phyloP scores from a whole-genome alignment of 208 protist genomes.

The Crithidia bombi region DNA sequence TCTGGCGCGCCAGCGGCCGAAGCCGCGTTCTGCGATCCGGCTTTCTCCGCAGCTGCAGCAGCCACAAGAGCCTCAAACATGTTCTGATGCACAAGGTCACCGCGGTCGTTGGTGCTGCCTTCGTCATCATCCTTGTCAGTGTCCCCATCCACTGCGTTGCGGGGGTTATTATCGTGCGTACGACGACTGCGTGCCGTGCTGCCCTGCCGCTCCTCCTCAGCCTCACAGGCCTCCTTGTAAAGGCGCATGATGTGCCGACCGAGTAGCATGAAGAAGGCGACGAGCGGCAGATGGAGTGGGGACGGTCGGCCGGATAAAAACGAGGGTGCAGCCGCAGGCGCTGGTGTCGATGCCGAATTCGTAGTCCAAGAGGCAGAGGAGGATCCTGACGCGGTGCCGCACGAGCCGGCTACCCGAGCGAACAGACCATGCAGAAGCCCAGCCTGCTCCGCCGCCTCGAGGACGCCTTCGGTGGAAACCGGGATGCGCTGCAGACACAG shows the following conservation, averaged over 20 bases:
- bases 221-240: slow-evolving; percentile 21
- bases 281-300: slow-evolving; percentile 21
- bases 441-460: slow-evolving; percentile 25
- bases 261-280: slow-evolving; percentile 29
- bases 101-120: neutral
- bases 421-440: slow-evolving; percentile 13
- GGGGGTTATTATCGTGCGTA: neutral
- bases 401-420: neutral
- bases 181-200: neutral
- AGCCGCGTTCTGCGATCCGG: neutral
- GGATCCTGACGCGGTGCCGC: neutral
- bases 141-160: neutral
- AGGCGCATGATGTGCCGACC: slow-evolving; percentile 3
- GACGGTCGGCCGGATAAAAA: neutral
- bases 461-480: slow-evolving; percentile 34
- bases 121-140: neutral
- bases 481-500: slow-evolving; percentile 32
- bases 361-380: neutral
- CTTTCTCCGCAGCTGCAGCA: slow-evolving; percentile 6
- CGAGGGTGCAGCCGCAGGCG: neutral
- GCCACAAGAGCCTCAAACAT: slow-evolving; percentile 27
- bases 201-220: slow-evolving; percentile 15
- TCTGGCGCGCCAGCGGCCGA: slow-evolving; percentile 4
- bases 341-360: neutral
- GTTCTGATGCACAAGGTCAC: slow-evolving; percentile 21